These are phyloP conservation scores for Pterocarpus macrocarpus DNA, from an alignment of 306 rosid species.

Conservation along the genomic window DNA sequence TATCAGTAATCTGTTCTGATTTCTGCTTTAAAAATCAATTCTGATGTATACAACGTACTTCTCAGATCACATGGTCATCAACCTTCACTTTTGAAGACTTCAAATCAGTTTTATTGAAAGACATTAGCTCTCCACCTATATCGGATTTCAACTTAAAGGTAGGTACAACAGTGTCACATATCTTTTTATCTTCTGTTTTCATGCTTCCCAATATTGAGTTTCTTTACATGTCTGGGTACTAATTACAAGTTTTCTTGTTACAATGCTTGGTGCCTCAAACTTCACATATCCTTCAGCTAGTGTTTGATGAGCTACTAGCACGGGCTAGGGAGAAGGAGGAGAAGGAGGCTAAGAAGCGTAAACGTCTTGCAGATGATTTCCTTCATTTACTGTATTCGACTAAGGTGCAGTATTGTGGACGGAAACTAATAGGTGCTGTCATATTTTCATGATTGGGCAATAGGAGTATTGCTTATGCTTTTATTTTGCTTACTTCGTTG, in stretches of 20 bases:
- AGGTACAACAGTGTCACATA: conserved; percentile 32
- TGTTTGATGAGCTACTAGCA: conserved; percentile 84
- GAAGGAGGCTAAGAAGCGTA: conserved; percentile 88
- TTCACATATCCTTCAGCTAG: conserved; percentile 69
- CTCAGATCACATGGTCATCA: conserved; percentile 66
- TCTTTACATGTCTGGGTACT: conserved; percentile 19
- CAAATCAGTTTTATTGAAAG: conserved; percentile 63
- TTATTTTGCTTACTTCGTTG: conserved; percentile 41
- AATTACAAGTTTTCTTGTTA: conserved; percentile 27
- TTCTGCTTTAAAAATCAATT: conserved; percentile 38
- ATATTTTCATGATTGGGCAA: conserved; percentile 38
- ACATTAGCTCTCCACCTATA: conserved; percentile 65
- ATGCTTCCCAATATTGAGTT: conserved; percentile 2
- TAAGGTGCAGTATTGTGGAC: conserved; percentile 65
- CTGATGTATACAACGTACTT: conserved; percentile 40
- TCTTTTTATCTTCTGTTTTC: conserved; percentile 16
- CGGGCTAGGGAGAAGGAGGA: conserved; percentile 89
- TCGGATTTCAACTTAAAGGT: conserved; percentile 84
- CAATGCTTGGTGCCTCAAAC: conserved; percentile 20
- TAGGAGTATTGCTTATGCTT: conserved; percentile 21
- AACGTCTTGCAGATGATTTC: conserved; percentile 83
- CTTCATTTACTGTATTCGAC: conserved; percentile 66
- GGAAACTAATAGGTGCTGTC: conserved; percentile 33
- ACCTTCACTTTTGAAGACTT: conserved; percentile 81
- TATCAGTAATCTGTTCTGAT: conserved; percentile 29